Evolutionary conservation across 352 stramenopile genomes (phyloP).

Genomic region (Peronospora tabacina): DNA sequence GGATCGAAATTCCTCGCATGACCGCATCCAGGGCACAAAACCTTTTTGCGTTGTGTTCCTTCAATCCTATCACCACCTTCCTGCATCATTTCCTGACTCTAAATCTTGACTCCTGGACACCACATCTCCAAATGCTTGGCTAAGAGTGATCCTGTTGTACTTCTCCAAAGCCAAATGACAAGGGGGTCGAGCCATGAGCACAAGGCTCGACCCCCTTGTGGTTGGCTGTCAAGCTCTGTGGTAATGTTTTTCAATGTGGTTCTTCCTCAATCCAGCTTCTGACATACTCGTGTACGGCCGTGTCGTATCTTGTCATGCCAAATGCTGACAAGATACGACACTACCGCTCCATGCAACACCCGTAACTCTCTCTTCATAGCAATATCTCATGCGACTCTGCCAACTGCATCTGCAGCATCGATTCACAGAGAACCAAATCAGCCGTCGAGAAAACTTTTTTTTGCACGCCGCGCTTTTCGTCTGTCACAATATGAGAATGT

Average conservation of each 20-base stretch:
- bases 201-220: no score
- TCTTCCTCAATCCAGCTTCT: slow-evolving; percentile 84
- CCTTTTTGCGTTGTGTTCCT: slow-evolving; percentile 77
- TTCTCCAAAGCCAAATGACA: slow-evolving; percentile 35
- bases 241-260: slow-evolving; percentile 89
- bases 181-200: background rate
- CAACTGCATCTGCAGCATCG: slow-evolving; percentile 84
- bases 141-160: slow-evolving; percentile 75
- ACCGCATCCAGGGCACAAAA: slow-evolving; percentile 67
- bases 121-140: slow-evolving; percentile 88
- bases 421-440: slow-evolving; percentile 79
- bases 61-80: slow-evolving; percentile 94
- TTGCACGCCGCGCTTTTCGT: slow-evolving; percentile 69
- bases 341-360: slow-evolving; percentile 82
- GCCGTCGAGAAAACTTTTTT: slow-evolving; percentile 64
- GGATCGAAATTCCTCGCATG: slow-evolving; percentile 84
- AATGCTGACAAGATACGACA: no score
- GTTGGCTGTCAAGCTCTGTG: slow-evolving; percentile 86
- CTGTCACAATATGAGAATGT: slow-evolving; percentile 17
- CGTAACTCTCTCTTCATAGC: slow-evolving; percentile 81
- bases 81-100: slow-evolving; percentile 93
- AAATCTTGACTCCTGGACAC: slow-evolving; percentile 83
- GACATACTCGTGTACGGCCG: slow-evolving; percentile 95
- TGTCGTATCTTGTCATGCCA: slow-evolving; percentile 93
- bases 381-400: slow-evolving; percentile 79